Conservation (phyloP, 2,329 filamentous ascomycete genomes). For the Alternaria sp. region DNA sequence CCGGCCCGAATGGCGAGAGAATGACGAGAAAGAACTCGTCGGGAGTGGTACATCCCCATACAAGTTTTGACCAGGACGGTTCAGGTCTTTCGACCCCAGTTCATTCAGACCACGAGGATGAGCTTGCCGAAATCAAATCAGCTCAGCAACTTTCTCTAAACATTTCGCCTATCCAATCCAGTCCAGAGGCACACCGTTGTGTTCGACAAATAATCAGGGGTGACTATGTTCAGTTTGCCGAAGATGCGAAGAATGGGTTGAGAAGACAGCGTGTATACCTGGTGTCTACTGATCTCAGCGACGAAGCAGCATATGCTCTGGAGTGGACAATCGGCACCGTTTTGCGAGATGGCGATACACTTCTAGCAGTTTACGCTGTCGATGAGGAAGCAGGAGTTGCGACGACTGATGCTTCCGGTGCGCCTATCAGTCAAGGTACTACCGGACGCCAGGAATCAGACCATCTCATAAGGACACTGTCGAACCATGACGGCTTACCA, state of each 20-base stretch:
- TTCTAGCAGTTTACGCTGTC: conserved; percentile 91
- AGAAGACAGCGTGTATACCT: conserved; percentile 87
- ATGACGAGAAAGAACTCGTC: conserved; percentile 59
- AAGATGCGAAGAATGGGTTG: conserved; percentile 79
- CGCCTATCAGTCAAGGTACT: conserved; percentile 74
- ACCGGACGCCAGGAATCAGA: conserved; percentile 76
- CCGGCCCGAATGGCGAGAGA: conserved; percentile 67
- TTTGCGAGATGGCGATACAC: conserved; percentile 89
- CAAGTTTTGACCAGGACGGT: conserved; percentile 78
- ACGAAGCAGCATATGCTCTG: conserved; percentile 91
- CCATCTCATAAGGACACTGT: conserved; percentile 72
- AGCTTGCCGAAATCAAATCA: conserved; percentile 82
- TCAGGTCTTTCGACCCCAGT: conserved; percentile 68
- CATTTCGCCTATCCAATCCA: conserved; percentile 80
- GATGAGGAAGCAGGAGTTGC: conserved; percentile 76
- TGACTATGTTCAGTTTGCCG: conserved; percentile 78
- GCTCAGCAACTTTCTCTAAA: conserved; percentile 85
- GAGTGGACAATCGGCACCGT: conserved; percentile 99
- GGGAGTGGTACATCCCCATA: conserved; percentile 76
- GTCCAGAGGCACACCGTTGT: conserved; percentile 78
- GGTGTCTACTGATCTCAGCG: conserved; percentile 93
- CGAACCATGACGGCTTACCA: conserved; percentile 53
- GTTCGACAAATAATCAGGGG: conserved; percentile 91
- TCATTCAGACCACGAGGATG: conserved; percentile 86
- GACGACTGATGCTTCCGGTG: conserved; percentile 60